Evolutionary conservation across 768 basidiomycete species (phyloP), one percentile per base, ranked within the genome.

Genomic region (Auricularia sp.): DNA sequence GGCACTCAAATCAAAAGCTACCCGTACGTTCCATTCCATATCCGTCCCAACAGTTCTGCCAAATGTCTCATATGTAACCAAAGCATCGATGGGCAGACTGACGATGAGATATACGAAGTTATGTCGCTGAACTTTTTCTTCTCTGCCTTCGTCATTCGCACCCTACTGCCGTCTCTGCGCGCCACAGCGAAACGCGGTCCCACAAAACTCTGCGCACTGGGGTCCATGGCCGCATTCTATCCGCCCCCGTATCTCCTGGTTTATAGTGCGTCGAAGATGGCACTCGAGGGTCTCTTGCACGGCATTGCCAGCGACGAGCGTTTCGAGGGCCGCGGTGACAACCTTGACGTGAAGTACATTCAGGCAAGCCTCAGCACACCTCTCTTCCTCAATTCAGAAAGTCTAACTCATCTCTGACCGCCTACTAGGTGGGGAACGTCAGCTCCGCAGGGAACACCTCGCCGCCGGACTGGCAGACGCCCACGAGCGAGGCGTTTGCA

Each of bases 261-360:
- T 1, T 65, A 67, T 39, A 43, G 64, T 18, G 44, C 66, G 6
- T 42, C 35, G 39, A 67, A 67, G 58, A 43, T 29, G 6, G 64
- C 64, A 61, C 36, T 65, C 35, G 64, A 65, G 44, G 34, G 36
- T 1, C 35, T 67, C 42, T 18, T 56, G 4, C 61, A 61, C 36
- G 61, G 42, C 4, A 54, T 67, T 12, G 54, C 61, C 3, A 34
- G 62, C n/a, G 66, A 67, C 58, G 66, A 67, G 58, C 66, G 66
- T 10, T 66, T 51, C 47, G 47, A 16, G 6, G 21, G 21, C 11
- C 47, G 47, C 6, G 18, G 39, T 14, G 0, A 51, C 6, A 51
- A 51, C 47, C 8, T 51, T 6, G 21, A 51, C 21, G 21, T 51
- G 11, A 51, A 51, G 47, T 51, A 51, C 47, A 12, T 51, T 18